A percentile compares a stretch with the other conserved stretches of the same genome.
Evolutionary conservation across 2,329 filamentous ascomycete species (phyloP).

Genomic region (Arthrobotrys megalospora): DNA sequence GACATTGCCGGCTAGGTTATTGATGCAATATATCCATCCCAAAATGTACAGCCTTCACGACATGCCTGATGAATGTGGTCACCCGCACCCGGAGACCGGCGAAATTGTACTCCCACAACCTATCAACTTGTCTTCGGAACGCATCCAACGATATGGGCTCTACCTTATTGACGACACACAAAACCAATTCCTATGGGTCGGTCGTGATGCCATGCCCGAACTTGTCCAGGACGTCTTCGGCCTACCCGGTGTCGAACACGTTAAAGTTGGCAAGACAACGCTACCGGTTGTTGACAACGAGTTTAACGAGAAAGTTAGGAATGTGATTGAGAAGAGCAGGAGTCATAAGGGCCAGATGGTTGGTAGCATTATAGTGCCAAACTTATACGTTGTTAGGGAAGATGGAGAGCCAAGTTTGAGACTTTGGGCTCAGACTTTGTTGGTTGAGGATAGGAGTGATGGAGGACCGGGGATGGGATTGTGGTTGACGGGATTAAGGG

Average conservation of each 20-base stretch:
- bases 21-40: conserved; percentile 94
- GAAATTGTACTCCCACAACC: conserved; percentile 89
- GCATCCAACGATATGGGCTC: conserved; percentile 88
- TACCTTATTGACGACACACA: conserved; percentile 98
- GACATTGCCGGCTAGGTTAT: conserved; percentile 87
- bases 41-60: conserved; percentile 90
- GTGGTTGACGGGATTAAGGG: conserved; percentile 90
- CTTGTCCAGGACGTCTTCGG: conserved; percentile 92
- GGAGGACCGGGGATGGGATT: conserved; percentile 93
- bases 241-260: conserved; percentile 82
- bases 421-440: conserved; percentile 94
- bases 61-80: conserved; percentile 93
- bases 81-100: conserved; percentile 86
- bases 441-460: conserved; percentile 95
- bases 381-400: conserved; percentile 92
- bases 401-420: conserved; percentile 96
- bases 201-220: conserved; percentile 91
- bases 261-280: conserved; percentile 91
- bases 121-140: conserved; percentile 88
- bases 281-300: conserved; percentile 92
- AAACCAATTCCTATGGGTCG: conserved; percentile 97
- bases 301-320: conserved; percentile 93
- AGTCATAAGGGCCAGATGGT: conserved; percentile 89
- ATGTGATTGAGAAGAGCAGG: conserved; percentile 90
- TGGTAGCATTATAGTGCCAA: conserved; percentile 91